These are phyloP conservation scores for Xylariaceae sp. DNA, from an alignment of 2,329 filamentous ascomycete species.

Conservation along the genomic window DNA sequence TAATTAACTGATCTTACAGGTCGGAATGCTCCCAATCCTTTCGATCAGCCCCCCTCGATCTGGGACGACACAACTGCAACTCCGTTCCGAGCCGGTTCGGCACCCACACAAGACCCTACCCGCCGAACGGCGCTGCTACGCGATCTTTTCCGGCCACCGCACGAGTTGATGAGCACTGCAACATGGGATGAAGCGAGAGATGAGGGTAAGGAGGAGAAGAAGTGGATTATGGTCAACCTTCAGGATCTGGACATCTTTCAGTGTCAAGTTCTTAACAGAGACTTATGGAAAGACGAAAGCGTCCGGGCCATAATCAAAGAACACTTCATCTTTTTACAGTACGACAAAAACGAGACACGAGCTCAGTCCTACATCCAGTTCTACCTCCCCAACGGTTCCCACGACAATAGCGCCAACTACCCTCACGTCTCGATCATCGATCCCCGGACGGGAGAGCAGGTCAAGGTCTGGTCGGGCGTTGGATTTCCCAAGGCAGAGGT, in stretches of 20 bases:
- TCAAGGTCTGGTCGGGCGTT: conserved; percentile 89
- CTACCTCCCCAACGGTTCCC: conserved; percentile 67
- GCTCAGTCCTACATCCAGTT: conserved; percentile 81
- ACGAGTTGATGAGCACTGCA: conserved; percentile 75
- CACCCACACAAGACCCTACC: conserved; percentile 42
- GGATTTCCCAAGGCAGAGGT: conserved; percentile 72
- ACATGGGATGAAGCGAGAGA: conserved; percentile 82
- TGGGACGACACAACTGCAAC: conserved; percentile 40
- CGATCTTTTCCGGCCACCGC: conserved; percentile 87
- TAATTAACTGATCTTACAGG: conserved; percentile 7
- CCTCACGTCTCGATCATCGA: conserved; percentile 96
- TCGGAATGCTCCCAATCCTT: conserved; percentile 27
- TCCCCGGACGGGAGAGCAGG: conserved; percentile 90
- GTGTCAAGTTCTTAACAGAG: conserved; percentile 88
- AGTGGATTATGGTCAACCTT: conserved; percentile 94
- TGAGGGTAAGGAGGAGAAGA: conserved; percentile 78
- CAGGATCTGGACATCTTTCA: conserved; percentile 92
- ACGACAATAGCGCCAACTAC: conserved; percentile 82
- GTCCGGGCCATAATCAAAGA: conserved; percentile 78
- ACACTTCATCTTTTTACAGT: conserved; percentile 95
- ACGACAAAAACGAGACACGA: conserved; percentile 75
- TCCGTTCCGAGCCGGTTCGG: conserved; percentile 33
- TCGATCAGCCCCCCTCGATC: conserved; percentile 29
- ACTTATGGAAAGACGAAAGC: conserved; percentile 86
- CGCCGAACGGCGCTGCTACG: conserved; percentile 75